phyloP scores from a whole-genome alignment of 495 filamentous ascomycete genomes.

The Xylaria curta region DNA sequence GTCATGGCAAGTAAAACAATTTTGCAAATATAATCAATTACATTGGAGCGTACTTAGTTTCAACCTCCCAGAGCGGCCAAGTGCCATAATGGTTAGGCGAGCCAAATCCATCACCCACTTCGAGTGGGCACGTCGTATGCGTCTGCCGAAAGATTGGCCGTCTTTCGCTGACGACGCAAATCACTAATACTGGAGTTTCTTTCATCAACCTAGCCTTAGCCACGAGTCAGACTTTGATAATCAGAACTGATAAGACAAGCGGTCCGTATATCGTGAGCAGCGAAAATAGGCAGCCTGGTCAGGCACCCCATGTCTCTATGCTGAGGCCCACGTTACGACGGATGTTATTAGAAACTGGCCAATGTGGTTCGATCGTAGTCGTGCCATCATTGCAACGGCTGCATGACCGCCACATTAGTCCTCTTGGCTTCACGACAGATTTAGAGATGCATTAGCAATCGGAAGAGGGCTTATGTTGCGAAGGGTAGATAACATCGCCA shows the following conservation, averaged over 20 bases:
- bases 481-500: slow-evolving; percentile 2
- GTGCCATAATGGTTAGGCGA: slow-evolving; percentile 12
- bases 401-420: slow-evolving; percentile 19
- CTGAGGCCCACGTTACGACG: not conserved
- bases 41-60: not conserved
- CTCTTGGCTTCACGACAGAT: slow-evolving; percentile 16
- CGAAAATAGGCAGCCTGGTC: slow-evolving; percentile 12
- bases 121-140: slow-evolving; percentile 9
- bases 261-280: not conserved
- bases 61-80: slow-evolving; percentile 5
- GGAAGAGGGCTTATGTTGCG: slow-evolving; percentile 15
- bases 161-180: slow-evolving; percentile 10
- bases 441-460: slow-evolving; percentile 2
- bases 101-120: slow-evolving; percentile 2
- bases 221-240: not conserved
- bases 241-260: slow-evolving; percentile 2
- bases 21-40: not conserved
- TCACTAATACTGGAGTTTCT: slow-evolving; percentile 6
- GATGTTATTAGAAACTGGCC: slow-evolving; percentile 11
- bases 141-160: slow-evolving; percentile 19
- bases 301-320: not conserved
- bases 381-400: slow-evolving; percentile 18
- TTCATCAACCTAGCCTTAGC: not conserved
- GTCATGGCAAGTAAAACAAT: not conserved
- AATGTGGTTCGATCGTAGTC: slow-evolving; percentile 22